Percentiles rank a stretch among this genome's conserved stretches.
phyloP scores from a whole-genome alignment of 2,329 filamentous ascomycete genomes.

The Pseudopithomyces maydicus region DNA sequence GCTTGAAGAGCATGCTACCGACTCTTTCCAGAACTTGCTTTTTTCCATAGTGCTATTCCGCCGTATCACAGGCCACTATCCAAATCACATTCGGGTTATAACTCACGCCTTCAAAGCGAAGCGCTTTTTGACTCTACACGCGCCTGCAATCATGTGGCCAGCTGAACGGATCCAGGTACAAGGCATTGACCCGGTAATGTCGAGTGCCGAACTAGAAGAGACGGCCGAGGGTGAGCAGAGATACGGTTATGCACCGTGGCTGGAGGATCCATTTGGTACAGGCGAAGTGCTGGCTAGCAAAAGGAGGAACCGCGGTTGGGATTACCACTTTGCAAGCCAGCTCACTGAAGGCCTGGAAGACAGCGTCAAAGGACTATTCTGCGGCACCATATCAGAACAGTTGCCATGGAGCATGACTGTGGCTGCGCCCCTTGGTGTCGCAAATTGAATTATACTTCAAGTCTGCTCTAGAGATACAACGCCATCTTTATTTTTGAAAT shows the following conservation, averaged over 20 bases:
- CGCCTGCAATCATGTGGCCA: slow-evolving; percentile 51
- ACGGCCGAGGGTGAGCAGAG: slow-evolving; percentile 44
- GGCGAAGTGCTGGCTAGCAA: slow-evolving; percentile 43
- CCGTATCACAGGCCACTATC: slow-evolving; percentile 46
- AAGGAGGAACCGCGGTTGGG: slow-evolving; percentile 48
- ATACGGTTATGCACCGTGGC: slow-evolving; percentile 46
- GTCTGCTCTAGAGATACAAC: not conserved
- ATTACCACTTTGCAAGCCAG: slow-evolving; percentile 19
- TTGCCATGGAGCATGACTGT: slow-evolving; percentile 31
- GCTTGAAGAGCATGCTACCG: slow-evolving; percentile 74
- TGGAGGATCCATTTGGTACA: slow-evolving; percentile 47
- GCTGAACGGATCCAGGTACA: slow-evolving; percentile 46
- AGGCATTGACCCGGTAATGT: slow-evolving; percentile 53
- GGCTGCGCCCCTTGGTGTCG: not conserved
- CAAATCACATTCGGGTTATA: slow-evolving; percentile 48
- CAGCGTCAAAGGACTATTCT: slow-evolving; percentile 32
- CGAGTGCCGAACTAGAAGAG: slow-evolving; percentile 38
- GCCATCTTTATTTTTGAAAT: too few species aligned
- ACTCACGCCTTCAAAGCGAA: slow-evolving; percentile 55
- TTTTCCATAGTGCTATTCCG: slow-evolving; percentile 70
- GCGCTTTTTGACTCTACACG: slow-evolving; percentile 49
- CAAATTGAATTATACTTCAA: not conserved
- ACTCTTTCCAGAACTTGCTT: slow-evolving; percentile 84
- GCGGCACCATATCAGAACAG: slow-evolving; percentile 22
- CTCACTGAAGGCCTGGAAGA: slow-evolving; percentile 33